phyloP scores from a whole-genome alignment of 208 protist genomes.

The Borovskyia barvae region DNA sequence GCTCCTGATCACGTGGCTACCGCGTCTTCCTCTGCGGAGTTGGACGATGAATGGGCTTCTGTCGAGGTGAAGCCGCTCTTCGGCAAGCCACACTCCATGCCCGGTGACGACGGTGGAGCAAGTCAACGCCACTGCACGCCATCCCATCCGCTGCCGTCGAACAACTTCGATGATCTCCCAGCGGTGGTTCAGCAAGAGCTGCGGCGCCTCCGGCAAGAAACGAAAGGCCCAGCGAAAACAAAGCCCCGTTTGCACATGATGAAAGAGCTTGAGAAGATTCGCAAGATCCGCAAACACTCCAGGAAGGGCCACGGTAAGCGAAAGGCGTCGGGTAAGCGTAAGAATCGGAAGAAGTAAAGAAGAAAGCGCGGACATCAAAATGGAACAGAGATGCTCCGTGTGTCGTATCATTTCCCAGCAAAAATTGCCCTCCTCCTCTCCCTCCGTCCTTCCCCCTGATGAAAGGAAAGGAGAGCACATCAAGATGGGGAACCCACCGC shows the following conservation, averaged over 20 bases:
- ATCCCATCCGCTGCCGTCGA: constrained; percentile 34
- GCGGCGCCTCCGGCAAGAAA: constrained; percentile 62
- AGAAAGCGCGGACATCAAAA: neutral
- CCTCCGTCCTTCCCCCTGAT: neutral
- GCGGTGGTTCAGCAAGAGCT: constrained; percentile 75
- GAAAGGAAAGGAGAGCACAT: too few relatives aligned
- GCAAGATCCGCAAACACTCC: constrained; percentile 85
- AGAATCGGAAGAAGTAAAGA: constrained; percentile 67
- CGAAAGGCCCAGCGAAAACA: constrained; percentile 67
- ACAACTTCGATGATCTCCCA: constrained; percentile 81
- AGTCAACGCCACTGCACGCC: neutral
- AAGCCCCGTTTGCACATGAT: constrained; percentile 71
- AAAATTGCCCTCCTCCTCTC: neutral
- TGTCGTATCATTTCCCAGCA: neutral
- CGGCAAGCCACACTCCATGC: neutral
- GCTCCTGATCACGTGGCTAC: neutral
- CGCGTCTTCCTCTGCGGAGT: neutral
- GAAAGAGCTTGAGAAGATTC: constrained; percentile 88
- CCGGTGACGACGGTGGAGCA: neutral
- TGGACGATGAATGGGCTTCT: constrained; percentile 57
- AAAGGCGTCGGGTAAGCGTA: constrained; percentile 78
- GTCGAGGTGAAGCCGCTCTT: constrained; percentile 83
- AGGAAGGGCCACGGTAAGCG: constrained; percentile 89
- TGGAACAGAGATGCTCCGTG: neutral
- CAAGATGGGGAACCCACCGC: too few relatives aligned